phyloP scores from a whole-genome alignment of 257 asterid genomes.

The Solanum pinnatisectum region DNA sequence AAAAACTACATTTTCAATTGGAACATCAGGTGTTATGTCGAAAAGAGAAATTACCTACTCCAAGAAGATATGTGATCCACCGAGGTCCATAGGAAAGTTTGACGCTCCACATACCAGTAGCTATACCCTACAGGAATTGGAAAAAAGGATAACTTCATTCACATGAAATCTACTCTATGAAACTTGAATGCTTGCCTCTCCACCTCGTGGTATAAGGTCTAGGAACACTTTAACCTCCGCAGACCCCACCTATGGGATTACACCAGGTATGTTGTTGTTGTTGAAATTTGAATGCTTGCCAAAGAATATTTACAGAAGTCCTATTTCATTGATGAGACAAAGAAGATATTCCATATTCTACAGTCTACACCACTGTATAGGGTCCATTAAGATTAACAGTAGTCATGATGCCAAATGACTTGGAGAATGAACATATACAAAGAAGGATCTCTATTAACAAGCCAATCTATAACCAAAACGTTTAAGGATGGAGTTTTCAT shows the following conservation, averaged over 20 bases:
- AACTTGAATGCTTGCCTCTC: neutral
- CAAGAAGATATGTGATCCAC: constrained; percentile 52
- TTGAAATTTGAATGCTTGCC: neutral
- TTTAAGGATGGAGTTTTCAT: neutral
- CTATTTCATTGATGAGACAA: neutral
- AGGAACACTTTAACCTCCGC: neutral
- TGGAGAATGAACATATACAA: neutral
- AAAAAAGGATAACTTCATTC: neutral
- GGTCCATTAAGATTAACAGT: neutral
- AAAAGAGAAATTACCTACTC: constrained; percentile 40
- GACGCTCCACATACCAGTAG: constrained; percentile 30
- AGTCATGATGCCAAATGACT: neutral
- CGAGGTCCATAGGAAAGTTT: constrained; percentile 65
- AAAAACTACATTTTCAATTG: neutral
- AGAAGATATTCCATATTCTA: neutral
- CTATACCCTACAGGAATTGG: constrained; percentile 33
- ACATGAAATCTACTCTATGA: neutral
- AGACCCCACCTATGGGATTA: neutral
- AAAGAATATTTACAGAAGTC: neutral
- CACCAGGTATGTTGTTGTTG: neutral
- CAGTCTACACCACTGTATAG: neutral
- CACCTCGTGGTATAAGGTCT: neutral
- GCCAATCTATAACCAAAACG: neutral
- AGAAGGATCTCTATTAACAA: neutral
- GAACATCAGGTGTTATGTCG: neutral